Conservation (phyloP, 768 basidiomycete genomes). For the Trametes maxima region DNA sequence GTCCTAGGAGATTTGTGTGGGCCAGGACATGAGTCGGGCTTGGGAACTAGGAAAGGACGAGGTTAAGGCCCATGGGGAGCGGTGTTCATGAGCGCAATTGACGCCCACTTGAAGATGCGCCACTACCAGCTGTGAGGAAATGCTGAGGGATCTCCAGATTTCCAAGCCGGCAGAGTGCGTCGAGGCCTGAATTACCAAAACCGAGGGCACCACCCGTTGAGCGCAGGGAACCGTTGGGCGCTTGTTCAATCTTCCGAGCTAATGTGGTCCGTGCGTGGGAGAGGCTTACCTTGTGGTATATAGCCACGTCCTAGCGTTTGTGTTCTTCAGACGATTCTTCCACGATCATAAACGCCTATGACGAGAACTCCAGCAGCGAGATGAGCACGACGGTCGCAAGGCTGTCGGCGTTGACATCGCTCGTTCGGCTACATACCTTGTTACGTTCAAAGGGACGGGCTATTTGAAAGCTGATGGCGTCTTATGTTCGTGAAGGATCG, state of each 20-base stretch:
- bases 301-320: background rate
- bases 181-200: too few relatives aligned
- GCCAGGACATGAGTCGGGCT: background rate
- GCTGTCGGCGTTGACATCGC: constrained; percentile 59
- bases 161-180: too few relatives aligned
- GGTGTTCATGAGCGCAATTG: background rate
- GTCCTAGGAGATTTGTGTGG: background rate
- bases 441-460: constrained; percentile 65
- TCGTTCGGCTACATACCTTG: constrained; percentile 66
- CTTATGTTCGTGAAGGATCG: constrained; percentile 4
- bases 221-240: background rate
- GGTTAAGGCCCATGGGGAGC: background rate
- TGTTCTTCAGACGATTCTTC: constrained; percentile 28
- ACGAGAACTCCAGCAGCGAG: constrained; percentile 59
- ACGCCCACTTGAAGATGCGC: too few relatives aligned
- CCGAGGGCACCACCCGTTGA: background rate
- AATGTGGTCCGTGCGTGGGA: constrained; percentile 18
- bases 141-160: too few relatives aligned
- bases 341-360: constrained; percentile 39
- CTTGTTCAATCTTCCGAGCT: background rate
- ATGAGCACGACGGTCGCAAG: constrained; percentile 51
- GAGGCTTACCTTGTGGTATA: background rate
- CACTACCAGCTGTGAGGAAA: too few relatives aligned
- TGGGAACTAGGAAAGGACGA: background rate
- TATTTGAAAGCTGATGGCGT: constrained; percentile 54